Evolutionary conservation across 495 filamentous ascomycete species (phyloP).

Genomic region (Acidomyces sp.): DNA sequence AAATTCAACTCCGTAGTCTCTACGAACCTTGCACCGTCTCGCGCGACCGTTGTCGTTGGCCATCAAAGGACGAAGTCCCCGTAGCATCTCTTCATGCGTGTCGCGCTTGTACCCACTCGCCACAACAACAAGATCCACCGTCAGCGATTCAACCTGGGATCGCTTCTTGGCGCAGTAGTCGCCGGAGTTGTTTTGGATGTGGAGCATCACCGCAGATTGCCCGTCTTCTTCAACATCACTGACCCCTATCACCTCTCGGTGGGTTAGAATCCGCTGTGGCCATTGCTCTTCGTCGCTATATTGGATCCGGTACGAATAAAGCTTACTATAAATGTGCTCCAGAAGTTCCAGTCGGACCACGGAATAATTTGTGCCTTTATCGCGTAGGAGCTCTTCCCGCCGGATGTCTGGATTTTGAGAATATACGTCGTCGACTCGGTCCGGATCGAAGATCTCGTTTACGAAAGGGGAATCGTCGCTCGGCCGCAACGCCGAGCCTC

Average conservation of each 20-base stretch:
- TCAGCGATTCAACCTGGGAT: conserved; percentile 40
- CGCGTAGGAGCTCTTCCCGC: conserved; percentile 44
- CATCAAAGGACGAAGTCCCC: conserved; percentile 48
- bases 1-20: conserved; percentile 67
- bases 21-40: conserved; percentile 31
- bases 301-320: conserved; percentile 71
- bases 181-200: conserved; percentile 9
- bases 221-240: conserved; percentile 33
- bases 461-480: conserved; percentile 95
- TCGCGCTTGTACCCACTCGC: conserved; percentile 78
- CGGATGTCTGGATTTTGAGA: conserved; percentile 48
- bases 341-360: conserved; percentile 81
- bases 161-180: conserved; percentile 24
- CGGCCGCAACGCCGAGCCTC: conserved; percentile 65
- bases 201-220: conserved; percentile 5
- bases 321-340: conserved; percentile 67
- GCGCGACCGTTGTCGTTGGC: conserved; percentile 34
- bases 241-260: conserved; percentile 47
- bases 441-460: conserved; percentile 91
- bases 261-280: conserved; percentile 64
- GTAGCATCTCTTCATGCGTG: conserved; percentile 65
- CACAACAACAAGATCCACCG: conserved; percentile 69
- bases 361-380: conserved; percentile 80
- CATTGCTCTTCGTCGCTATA: conserved; percentile 57
- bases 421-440: conserved; percentile 62